Conservation (phyloP, 768 basidiomycete genomes). For the Suillus ampliporus region DNA sequence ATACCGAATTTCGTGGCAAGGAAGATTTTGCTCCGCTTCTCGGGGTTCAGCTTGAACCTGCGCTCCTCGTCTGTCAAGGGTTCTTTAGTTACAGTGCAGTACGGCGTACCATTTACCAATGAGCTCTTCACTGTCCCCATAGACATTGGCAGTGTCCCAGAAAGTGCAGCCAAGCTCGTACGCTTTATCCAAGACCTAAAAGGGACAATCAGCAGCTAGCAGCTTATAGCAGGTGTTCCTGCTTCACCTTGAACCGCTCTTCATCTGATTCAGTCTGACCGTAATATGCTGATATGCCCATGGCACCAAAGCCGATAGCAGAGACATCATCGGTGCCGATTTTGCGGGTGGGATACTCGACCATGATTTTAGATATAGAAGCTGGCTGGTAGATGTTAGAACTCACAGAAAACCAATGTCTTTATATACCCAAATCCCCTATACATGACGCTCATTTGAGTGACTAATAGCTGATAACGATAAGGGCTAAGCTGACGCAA, state of each 20-base stretch:
- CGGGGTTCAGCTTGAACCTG: slow-evolving; percentile 51
- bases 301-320: slow-evolving; percentile 64
- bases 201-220: background rate
- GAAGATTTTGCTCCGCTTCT: slow-evolving; percentile 56
- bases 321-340: slow-evolving; percentile 53
- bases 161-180: slow-evolving; percentile 47
- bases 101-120: slow-evolving; percentile 48
- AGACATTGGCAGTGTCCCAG: slow-evolving; percentile 54
- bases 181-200: slow-evolving; percentile 49
- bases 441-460: background rate
- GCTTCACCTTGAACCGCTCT: slow-evolving; percentile 59
- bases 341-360: slow-evolving; percentile 42
- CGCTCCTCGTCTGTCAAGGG: background rate
- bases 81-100: background rate
- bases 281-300: slow-evolving; percentile 59
- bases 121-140: slow-evolving; percentile 49
- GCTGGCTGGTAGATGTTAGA: background rate
- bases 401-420: background rate
- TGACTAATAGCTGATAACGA: background rate
- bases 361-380: slow-evolving; percentile 16
- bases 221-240: background rate
- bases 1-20: slow-evolving; percentile 65
- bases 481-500: background rate
- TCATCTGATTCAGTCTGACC: slow-evolving; percentile 56
- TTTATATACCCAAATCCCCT: background rate